phyloP scores from a whole-genome alignment of 179 eudicot genomes.

The Vitellaria paradoxa region DNA sequence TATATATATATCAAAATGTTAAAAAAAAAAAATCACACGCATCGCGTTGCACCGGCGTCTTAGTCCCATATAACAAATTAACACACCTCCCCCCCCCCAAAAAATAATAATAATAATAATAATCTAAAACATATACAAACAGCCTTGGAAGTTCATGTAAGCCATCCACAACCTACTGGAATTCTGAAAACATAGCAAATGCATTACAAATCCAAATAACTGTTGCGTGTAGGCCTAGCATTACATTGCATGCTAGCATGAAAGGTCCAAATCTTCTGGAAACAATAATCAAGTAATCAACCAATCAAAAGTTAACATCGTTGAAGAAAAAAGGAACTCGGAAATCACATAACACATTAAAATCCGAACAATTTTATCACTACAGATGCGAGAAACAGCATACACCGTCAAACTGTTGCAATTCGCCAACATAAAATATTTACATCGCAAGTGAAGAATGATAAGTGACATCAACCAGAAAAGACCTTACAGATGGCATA shows the following conservation, averaged over 20 bases:
- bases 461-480: conserved; percentile 2
- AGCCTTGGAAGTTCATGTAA: background rate
- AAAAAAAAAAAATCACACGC: no score
- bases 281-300: background rate
- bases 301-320: background rate
- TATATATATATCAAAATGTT: no score
- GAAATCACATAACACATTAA: background rate
- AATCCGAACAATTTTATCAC: background rate
- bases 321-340: background rate
- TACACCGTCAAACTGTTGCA: background rate
- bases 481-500: background rate
- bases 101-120: no score
- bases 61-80: no score
- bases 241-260: background rate
- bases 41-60: no score
- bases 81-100: no score
- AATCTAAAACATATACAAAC: no score
- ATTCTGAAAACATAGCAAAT: conserved; percentile 4
- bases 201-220: background rate
- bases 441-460: background rate
- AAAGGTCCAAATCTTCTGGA: background rate
- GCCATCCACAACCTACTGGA: background rate
- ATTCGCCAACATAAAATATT: background rate
- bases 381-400: background rate
- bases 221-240: background rate